These are phyloP conservation scores for Xylariaceae sp. DNA, from an alignment of 2,329 filamentous ascomycete genomes.

Conservation along the genomic window DNA sequence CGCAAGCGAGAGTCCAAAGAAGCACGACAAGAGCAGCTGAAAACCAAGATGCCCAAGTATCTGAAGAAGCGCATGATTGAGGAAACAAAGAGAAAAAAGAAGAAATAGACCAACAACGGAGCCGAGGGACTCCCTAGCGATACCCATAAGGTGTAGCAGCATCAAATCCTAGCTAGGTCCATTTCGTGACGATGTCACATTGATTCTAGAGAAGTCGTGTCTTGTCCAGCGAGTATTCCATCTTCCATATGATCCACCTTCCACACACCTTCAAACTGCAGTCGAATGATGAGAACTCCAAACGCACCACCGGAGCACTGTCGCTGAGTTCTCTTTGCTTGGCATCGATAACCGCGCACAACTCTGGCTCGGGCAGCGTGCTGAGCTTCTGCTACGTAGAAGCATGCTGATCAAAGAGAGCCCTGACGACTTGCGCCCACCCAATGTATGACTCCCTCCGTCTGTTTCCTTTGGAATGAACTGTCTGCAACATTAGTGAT, in stretches of 20 bases:
- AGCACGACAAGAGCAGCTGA: constrained; percentile 86
- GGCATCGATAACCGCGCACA: constrained; percentile 32
- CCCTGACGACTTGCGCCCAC: constrained; percentile 45
- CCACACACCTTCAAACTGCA: constrained; percentile 7
- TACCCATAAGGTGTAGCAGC: no score
- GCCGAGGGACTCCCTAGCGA: background rate
- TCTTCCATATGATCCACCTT: background rate
- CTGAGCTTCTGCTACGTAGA: constrained; percentile 29
- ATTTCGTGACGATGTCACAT: no score
- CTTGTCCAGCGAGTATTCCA: no score
- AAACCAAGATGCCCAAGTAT: constrained; percentile 94
- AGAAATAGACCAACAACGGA: background rate
- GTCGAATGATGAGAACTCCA: constrained; percentile 42
- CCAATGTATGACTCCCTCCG: no score
- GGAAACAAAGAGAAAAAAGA: background rate
- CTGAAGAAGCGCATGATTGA: constrained; percentile 66
- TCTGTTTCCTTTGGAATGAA: no score
- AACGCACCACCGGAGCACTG: constrained; percentile 7
- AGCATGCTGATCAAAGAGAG: constrained; percentile 55
- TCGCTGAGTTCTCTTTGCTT: constrained; percentile 18
- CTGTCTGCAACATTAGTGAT: no score
- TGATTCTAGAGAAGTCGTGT: no score
- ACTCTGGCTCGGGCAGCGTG: constrained; percentile 18
- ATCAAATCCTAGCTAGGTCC: no score
- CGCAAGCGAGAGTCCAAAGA: constrained; percentile 93